Evolutionary conservation across 345 rosid species (phyloP).

Genomic region (Ceriops zippeliana): DNA sequence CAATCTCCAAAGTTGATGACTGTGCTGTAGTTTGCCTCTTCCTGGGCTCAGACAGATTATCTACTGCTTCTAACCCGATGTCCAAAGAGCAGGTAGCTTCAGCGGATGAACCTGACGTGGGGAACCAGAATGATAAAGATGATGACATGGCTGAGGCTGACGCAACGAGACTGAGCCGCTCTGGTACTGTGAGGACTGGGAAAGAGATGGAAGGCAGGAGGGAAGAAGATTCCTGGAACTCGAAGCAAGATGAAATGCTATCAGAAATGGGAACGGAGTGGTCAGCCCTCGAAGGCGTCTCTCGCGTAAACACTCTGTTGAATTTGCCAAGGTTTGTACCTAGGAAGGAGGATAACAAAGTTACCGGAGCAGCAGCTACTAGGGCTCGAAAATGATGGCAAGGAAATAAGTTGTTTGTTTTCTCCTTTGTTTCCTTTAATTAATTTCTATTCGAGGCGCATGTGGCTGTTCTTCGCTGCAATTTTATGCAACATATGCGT

Average conservation of each 20-base stretch:
- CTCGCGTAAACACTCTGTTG: constrained; percentile 81
- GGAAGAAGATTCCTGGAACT: constrained; percentile 32
- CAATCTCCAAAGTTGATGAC: constrained; percentile 93
- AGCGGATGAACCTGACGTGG: constrained; percentile 24
- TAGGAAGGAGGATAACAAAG: constrained; percentile 42
- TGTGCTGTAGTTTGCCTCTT: constrained; percentile 97
- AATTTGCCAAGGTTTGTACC: constrained; percentile 79
- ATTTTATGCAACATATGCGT: too few relatives aligned
- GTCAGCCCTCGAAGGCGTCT: constrained; percentile 95
- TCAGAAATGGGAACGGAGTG: constrained; percentile 58
- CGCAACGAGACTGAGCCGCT: constrained; percentile 30
- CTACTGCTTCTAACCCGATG: constrained; percentile 41
- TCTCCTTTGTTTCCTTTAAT: constrained; percentile 7
- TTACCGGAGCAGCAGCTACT: constrained; percentile 18
- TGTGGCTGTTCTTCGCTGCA: too few relatives aligned
- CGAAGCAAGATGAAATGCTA: constrained; percentile 39
- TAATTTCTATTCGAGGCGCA: background rate
- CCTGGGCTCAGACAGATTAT: constrained; percentile 47
- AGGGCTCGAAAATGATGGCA: constrained; percentile 21
- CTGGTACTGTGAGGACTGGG: constrained; percentile 38
- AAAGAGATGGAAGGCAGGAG: constrained; percentile 35
- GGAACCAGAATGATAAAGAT: constrained; percentile 20
- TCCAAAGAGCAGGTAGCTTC: constrained; percentile 31
- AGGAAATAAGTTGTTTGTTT: constrained; percentile 5
- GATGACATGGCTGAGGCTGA: constrained; percentile 6